Base-by-base conservation (phyloP, 2,329 filamentous ascomycete genomes). In the Colletotrichum limetticola region DNA sequence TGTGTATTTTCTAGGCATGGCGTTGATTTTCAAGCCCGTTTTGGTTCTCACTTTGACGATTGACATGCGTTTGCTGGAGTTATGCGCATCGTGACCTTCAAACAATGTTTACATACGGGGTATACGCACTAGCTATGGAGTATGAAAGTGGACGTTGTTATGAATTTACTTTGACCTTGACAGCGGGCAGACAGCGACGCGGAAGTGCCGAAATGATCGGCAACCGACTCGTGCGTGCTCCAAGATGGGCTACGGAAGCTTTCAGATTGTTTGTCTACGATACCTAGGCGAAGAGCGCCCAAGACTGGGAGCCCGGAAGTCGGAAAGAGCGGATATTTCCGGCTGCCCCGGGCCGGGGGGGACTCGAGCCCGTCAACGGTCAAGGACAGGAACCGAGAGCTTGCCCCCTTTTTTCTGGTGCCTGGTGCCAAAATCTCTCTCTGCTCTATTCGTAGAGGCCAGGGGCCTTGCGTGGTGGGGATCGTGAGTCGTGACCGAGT, bases 221-320 rank as follows among this genome's bases (percentile, higher is more conserved):
- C 37, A 4, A 49, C 42, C 42, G 42, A n/a, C 19, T 49, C 42
- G 42, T 49, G 19, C 42, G 42, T 22, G 42, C 42, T 49, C 42
- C 19, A 8, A n/a, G 42, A 9, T n/a, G 42, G 16, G 7, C 19
- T 49, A 19, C 19, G 7, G 42, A 22, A 9, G 19, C 42, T 22
- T 4, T n/a, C 42, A n/a, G 19, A 49, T 49, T 49, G 7, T 9
- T 37, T 12, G 6, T 37, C 30, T n/a, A 26, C 26, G 37, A 26
- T 52, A 19, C 26, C 42, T 67, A 63, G 69, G 69, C 69, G 65
- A 68, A 32, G 52, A 28, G 32, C 59, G 55, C 62, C 56, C 28
- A 11, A 32, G 4, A 4, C 30, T 32, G 30, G 30, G 8, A 32
- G 30, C 30, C n/a, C 42, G 60, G 8, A 53, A n/a, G 14, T 55